Conservation (phyloP, 139 green algal genomes). For the Coccomyxa sp. region DNA sequence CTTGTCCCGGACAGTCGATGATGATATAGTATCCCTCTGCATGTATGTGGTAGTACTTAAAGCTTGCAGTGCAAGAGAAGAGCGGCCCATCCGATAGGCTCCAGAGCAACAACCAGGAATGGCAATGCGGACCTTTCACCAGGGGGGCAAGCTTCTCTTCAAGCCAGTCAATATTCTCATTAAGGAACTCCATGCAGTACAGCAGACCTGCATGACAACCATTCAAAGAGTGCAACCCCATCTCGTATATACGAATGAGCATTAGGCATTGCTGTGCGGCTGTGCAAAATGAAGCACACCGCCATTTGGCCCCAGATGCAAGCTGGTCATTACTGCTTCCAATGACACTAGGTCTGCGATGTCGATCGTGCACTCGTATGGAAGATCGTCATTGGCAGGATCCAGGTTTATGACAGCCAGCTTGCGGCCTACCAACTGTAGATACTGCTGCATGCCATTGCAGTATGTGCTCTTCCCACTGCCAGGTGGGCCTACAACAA, state of each 20-base stretch:
- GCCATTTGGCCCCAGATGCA: constrained; percentile 72
- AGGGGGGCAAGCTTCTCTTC: constrained; percentile 62
- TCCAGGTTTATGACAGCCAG: constrained; percentile 81
- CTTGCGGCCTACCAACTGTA: constrained; percentile 38
- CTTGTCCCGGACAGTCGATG: constrained; percentile 85
- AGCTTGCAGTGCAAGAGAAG: background rate
- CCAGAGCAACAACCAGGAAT: too few species aligned
- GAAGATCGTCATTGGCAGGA: constrained; percentile 78
- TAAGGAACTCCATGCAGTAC: constrained; percentile 77
- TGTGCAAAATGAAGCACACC: constrained; percentile 21
- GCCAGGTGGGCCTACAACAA: constrained; percentile 90
- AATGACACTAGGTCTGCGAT: constrained; percentile 65
- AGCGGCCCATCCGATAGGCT: too few species aligned
- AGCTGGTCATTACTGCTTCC: constrained; percentile 51
- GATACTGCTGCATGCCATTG: constrained; percentile 77
- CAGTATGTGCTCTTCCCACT: constrained; percentile 94
- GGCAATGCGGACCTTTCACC: constrained; percentile 31
- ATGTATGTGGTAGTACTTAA: background rate
- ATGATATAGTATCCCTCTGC: constrained; percentile 73
- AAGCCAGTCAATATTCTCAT: constrained; percentile 85
- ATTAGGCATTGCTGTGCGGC: too few species aligned
- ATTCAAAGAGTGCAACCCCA: background rate
- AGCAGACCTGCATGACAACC: constrained; percentile 43
- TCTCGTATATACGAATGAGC: background rate
- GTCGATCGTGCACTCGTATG: constrained; percentile 69